Evolutionary conservation across 108 stramenopile genomes (phyloP).

Genomic region (Nitzschia palea): DNA sequence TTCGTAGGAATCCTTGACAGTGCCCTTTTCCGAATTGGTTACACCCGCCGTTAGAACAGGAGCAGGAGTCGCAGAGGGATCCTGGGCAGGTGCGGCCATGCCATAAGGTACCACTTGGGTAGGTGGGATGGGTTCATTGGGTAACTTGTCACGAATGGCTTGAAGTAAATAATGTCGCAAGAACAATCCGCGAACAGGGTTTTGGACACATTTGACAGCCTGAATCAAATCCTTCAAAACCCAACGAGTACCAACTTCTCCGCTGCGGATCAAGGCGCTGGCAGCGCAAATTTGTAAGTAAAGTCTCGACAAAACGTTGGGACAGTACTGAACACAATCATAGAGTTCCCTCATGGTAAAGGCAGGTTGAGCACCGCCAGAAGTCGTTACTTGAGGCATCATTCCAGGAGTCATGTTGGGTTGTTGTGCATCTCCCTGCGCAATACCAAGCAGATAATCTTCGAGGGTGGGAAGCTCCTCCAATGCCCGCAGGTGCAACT

Average conservation of each 20-base stretch:
- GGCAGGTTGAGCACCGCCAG: slow-evolving; percentile 11
- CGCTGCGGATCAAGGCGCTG: slow-evolving; percentile 87
- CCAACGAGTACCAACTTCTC: slow-evolving; percentile 67
- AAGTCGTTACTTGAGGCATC: neutral
- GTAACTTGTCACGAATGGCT: slow-evolving; percentile 88
- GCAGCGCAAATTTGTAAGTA: slow-evolving; percentile 98
- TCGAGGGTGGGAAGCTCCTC: slow-evolving; percentile 94
- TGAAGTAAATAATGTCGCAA: slow-evolving; percentile 95
- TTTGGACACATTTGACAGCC: slow-evolving; percentile 98
- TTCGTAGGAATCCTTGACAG: slow-evolving; percentile 89
- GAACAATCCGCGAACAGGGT: slow-evolving; percentile 98
- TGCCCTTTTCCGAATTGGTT: slow-evolving; percentile 41
- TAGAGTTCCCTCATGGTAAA: slow-evolving; percentile 89
- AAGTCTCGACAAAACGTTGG: slow-evolving; percentile 93
- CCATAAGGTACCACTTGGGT: slow-evolving; percentile 2
- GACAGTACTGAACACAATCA: slow-evolving; percentile 92
- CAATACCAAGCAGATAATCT: slow-evolving; percentile 83
- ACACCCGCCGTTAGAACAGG: slow-evolving; percentile 14
- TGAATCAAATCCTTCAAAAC: slow-evolving; percentile 95
- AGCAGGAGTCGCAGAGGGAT: slow-evolving; percentile 5
- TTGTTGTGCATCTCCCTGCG: neutral
- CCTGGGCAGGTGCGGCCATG: neutral
- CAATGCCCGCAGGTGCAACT: slow-evolving; percentile 95
- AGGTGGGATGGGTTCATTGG: slow-evolving; percentile 65
- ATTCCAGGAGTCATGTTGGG: neutral